These are phyloP conservation scores for Physocladia obscura DNA, from an alignment of 192 early-diverging fungal species.

Conservation along the genomic window DNA sequence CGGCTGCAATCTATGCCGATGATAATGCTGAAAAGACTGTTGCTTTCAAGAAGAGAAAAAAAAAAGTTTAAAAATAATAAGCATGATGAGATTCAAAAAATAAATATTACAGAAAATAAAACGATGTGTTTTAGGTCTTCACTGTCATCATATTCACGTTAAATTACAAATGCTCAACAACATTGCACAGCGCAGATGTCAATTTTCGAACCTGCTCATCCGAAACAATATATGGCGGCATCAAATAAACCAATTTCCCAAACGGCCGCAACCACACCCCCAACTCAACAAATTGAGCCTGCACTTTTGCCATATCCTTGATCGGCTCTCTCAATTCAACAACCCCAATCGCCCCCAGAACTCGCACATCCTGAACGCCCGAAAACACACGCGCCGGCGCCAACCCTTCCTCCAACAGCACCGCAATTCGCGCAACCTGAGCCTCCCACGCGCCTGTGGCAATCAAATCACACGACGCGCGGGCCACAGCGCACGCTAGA, in stretches of 20 bases:
- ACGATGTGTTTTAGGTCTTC: too few species aligned
- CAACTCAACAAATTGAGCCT: constrained; percentile 18
- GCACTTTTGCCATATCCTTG: constrained; percentile 6
- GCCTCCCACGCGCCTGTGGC: constrained; percentile 2
- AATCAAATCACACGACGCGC: constrained; percentile 23
- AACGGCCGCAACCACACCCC: constrained; percentile 28
- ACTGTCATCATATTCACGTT: too few species aligned
- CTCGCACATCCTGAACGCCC: constrained; percentile 10
- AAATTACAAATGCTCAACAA: neutral
- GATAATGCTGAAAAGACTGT: constrained; percentile 20
- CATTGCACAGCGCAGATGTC: neutral
- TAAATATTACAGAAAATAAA: too few species aligned
- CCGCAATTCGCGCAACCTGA: constrained; percentile 6
- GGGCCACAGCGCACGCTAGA: constrained; percentile 73
- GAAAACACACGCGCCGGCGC: neutral
- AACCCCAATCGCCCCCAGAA: constrained; percentile 16
- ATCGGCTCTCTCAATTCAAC: neutral
- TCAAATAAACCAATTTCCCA: constrained; percentile 26
- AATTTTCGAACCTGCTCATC: constrained; percentile 11
- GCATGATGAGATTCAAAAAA: too few species aligned
- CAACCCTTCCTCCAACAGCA: constrained; percentile 4
- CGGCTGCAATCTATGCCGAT: neutral
- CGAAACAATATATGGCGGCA: constrained; percentile 20
- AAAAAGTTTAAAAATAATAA: too few species aligned
- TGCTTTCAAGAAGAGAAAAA: constrained; percentile 28